Conservation (phyloP, 257 asterid species). For the Apocynum venetum region DNA sequence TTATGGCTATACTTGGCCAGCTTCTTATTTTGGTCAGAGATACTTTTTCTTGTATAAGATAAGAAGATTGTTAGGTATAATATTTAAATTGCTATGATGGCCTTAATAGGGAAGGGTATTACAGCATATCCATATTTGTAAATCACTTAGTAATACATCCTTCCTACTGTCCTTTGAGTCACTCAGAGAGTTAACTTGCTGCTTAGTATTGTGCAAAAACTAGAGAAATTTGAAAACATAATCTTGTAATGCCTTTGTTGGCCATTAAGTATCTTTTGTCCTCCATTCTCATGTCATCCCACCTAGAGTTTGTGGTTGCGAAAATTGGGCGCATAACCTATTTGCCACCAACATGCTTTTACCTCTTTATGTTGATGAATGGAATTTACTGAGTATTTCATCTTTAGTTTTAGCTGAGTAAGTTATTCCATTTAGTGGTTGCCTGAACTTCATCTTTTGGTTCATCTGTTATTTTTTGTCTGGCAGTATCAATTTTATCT, state of each 20-base stretch:
- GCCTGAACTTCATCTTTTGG: too few species aligned
- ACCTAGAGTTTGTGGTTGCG: not conserved
- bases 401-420: too few species aligned
- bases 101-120: not conserved
- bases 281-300: not conserved
- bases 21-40: too few species aligned
- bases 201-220: not conserved
- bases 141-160: not conserved
- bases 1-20: not conserved
- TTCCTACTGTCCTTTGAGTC: not conserved
- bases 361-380: not conserved
- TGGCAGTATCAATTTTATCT: too few species aligned
- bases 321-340: not conserved
- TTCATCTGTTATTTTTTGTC: too few species aligned
- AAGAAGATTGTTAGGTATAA: not conserved
- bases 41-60: too few species aligned
- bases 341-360: not conserved
- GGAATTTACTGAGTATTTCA: not conserved
- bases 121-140: not conserved
- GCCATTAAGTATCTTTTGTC: not conserved
- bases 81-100: not conserved
- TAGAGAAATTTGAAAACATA: not conserved
- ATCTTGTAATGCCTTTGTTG: not conserved
- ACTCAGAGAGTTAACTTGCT: not conserved
- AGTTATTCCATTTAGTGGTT: too few species aligned